Evolutionary conservation across 2,329 filamentous ascomycete species (phyloP).

Genomic region (Aspergillus aculeatinus): DNA sequence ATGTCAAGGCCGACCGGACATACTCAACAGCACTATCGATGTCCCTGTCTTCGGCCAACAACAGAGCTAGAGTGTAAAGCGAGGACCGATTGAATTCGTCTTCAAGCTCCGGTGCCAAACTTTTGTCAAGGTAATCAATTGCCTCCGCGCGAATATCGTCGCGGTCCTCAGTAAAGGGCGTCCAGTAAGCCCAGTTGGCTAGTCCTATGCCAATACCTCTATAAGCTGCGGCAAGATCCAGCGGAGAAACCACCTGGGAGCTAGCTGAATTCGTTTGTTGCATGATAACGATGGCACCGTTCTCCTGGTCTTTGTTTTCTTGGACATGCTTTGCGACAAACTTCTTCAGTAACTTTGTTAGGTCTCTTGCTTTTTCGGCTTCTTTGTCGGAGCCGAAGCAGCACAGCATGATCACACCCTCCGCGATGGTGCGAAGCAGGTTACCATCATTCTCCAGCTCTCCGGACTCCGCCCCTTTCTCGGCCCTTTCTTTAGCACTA

Average conservation of each 20-base stretch:
- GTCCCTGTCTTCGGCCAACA: slow-evolving; percentile 86
- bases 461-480: slow-evolving; percentile 63
- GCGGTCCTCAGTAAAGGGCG: slow-evolving; percentile 70
- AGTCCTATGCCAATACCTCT: slow-evolving; percentile 82
- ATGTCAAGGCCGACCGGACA: slow-evolving; percentile 71
- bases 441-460: slow-evolving; percentile 77
- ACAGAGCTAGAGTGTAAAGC: slow-evolving; percentile 75
- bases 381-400: slow-evolving; percentile 74
- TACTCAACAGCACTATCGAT: slow-evolving; percentile 77
- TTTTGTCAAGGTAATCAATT: slow-evolving; percentile 70
- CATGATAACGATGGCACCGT: slow-evolving; percentile 20
- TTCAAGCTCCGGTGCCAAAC: slow-evolving; percentile 66
- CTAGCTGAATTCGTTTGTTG: slow-evolving; percentile 18
- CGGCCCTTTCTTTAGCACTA: slow-evolving; percentile 77
- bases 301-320: slow-evolving; percentile 23
- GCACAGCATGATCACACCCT: slow-evolving; percentile 77
- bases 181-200: slow-evolving; percentile 82
- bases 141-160: slow-evolving; percentile 75
- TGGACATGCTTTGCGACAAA: slow-evolving; percentile 65
- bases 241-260: slow-evolving; percentile 52
- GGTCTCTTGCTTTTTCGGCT: slow-evolving; percentile 72
- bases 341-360: slow-evolving; percentile 70
- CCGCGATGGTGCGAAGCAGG: slow-evolving; percentile 73
- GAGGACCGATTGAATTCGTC: slow-evolving; percentile 70
- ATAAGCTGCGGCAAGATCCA: slow-evolving; percentile 69